phyloP scores from a whole-genome alignment of 805 yeast genomes.

The Cyberlindnera sargentensis region DNA sequence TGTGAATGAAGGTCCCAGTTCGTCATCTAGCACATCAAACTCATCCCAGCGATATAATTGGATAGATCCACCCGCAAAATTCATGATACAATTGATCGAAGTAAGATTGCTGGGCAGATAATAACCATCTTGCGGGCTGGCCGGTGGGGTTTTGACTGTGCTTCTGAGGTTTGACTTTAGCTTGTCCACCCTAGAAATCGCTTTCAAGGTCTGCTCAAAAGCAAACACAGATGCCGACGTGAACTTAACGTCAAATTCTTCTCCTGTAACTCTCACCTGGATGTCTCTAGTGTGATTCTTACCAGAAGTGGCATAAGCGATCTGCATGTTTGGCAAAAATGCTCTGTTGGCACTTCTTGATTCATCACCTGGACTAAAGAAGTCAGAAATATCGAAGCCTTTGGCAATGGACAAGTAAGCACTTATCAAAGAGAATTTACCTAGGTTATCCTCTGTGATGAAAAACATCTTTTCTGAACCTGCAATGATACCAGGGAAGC shows the following conservation, averaged over 20 bases:
- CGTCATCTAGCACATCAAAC: slow-evolving; percentile 30
- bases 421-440: slow-evolving; percentile 60
- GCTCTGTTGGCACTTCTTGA: slow-evolving; percentile 49
- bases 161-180: slow-evolving; percentile 17
- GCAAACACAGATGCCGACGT: slow-evolving; percentile 48
- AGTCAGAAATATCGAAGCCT: slow-evolving; percentile 44
- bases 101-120: slow-evolving; percentile 19
- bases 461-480: slow-evolving; percentile 76
- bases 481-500: slow-evolving; percentile 62
- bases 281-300: slow-evolving; percentile 29
- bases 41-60: slow-evolving; percentile 31
- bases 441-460: slow-evolving; percentile 51
- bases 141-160: neutral
- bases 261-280: slow-evolving; percentile 53
- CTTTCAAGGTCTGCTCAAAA: slow-evolving; percentile 44
- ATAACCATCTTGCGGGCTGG: slow-evolving; percentile 10
- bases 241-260: slow-evolving; percentile 58
- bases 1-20: slow-evolving; percentile 39
- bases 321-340: slow-evolving; percentile 61
- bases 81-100: slow-evolving; percentile 44
- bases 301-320: slow-evolving; percentile 35
- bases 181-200: slow-evolving; percentile 38
- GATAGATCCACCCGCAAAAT: slow-evolving; percentile 67
- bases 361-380: slow-evolving; percentile 42
- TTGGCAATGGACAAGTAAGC: slow-evolving; percentile 69